phyloP scores from a whole-genome alignment of 2,329 filamentous ascomycete species.

The Neospermospora avenae region DNA sequence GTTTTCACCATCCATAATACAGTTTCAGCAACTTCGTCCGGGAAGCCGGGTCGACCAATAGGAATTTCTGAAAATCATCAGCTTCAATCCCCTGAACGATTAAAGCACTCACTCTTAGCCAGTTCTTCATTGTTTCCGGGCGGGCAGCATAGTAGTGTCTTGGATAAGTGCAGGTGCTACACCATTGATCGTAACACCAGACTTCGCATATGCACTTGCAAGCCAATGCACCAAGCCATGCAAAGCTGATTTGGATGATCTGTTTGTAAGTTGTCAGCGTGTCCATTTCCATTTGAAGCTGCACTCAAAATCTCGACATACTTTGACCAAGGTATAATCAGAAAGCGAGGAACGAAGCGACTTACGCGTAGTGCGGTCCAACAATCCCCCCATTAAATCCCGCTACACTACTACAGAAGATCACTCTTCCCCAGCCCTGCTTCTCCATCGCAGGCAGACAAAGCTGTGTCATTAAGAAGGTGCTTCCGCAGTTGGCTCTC shows the following conservation, averaged over 20 bases:
- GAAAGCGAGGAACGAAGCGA: not conserved
- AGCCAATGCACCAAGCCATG: slow-evolving; percentile 48
- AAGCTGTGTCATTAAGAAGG: slow-evolving; percentile 27
- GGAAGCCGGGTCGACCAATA: slow-evolving; percentile 43
- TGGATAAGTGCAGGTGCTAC: slow-evolving; percentile 47
- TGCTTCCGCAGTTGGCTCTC: slow-evolving; percentile 24
- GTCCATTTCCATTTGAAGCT: not conserved
- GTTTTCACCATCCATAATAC: slow-evolving; percentile 46
- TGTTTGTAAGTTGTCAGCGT: slow-evolving; percentile 1
- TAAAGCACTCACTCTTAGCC: slow-evolving; percentile 33
- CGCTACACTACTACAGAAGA: slow-evolving; percentile 25
- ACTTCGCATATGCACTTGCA: slow-evolving; percentile 40
- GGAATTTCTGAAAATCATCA: slow-evolving; percentile 37
- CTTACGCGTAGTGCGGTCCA: slow-evolving; percentile 28
- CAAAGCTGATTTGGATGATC: slow-evolving; percentile 41
- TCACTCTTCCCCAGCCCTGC: slow-evolving; percentile 35
- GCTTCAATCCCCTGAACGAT: slow-evolving; percentile 13
- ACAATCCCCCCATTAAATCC: slow-evolving; percentile 25
- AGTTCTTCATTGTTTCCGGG: slow-evolving; percentile 33
- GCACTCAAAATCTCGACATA: not conserved
- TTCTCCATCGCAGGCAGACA: slow-evolving; percentile 37
- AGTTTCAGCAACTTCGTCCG: slow-evolving; percentile 46
- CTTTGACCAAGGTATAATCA: not conserved
- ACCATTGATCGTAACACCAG: slow-evolving; percentile 46
- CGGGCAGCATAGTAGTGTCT: slow-evolving; percentile 44